Evolutionary conservation across 371 early-diverging fungal genomes (phyloP).

Genomic region (Dinochytrium kinnereticum): DNA sequence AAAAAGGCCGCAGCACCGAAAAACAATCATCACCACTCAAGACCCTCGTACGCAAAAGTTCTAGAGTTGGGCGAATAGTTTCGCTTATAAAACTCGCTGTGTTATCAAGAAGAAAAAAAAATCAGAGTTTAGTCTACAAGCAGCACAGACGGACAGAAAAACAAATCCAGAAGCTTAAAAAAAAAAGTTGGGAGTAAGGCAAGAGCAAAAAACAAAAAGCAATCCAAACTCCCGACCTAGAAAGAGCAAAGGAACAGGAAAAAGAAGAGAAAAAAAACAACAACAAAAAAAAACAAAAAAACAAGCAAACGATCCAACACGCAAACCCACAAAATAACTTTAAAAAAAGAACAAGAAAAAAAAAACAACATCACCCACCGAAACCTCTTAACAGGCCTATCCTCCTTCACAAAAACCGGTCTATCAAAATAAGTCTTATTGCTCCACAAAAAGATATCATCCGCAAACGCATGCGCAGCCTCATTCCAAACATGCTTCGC

Average conservation of each 20-base stretch:
- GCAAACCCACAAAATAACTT: no score
- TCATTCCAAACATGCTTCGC: conserved; percentile 30
- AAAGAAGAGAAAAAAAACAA: background rate
- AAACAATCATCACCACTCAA: background rate
- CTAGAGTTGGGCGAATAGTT: conserved; percentile 22
- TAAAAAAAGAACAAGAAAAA: background rate
- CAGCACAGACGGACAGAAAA: no score
- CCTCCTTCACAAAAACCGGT: conserved; percentile 31
- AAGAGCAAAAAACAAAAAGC: no score
- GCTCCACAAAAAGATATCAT: conserved; percentile 20
- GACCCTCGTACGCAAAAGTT: conserved; percentile 11
- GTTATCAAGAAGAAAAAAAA: no score
- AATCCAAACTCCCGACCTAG: no score
- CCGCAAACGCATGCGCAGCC: conserved; percentile 15
- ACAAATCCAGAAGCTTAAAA: no score
- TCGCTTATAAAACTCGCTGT: conserved; percentile 17
- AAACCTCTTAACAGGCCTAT: conserved; percentile 32
- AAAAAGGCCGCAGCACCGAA: background rate
- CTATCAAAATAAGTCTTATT: conserved; percentile 18
- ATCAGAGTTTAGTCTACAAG: background rate
- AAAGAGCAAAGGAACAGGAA: background rate
- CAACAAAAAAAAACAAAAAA: background rate
- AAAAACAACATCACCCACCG: conserved; percentile 9
- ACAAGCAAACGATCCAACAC: no score
- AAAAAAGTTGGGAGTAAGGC: background rate